phyloP scores from a whole-genome alignment of 164 flowering plant genomes.

The Cinnamomum chago region DNA sequence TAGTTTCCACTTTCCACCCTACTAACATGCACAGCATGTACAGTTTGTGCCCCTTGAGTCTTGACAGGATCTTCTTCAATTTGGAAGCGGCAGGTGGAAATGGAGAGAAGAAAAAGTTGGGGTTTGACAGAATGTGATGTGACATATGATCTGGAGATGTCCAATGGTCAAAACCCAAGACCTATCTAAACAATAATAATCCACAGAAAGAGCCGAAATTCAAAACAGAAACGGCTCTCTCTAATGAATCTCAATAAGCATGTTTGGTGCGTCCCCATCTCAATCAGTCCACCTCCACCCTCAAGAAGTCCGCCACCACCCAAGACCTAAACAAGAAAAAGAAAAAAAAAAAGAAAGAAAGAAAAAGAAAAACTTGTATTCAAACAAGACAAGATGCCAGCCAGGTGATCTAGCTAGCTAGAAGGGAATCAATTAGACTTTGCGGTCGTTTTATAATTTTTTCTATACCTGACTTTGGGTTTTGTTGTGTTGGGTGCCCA shows the following conservation, averaged over 20 bases:
- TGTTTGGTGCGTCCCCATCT: not conserved
- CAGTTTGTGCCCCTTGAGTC: not conserved
- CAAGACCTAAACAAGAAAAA: not conserved
- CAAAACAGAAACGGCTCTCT: not conserved
- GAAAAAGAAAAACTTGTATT: not conserved
- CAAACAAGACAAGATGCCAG: not conserved
- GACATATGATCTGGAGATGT: not conserved
- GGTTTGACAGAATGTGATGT: not conserved
- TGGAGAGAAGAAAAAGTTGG: not conserved
- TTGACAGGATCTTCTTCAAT: not conserved
- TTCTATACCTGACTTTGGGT: not conserved
- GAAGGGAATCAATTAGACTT: not conserved
- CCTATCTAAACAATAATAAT: not conserved
- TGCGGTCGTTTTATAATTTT: too few species aligned
- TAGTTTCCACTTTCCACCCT: too few species aligned
- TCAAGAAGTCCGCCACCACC: not conserved
- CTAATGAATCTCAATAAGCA: too few species aligned
- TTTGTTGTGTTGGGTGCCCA: slow-evolving; percentile 2
- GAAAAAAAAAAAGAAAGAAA: too few species aligned
- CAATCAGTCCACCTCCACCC: not conserved
- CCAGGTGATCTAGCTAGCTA: not conserved
- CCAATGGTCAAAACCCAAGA: slow-evolving; percentile 4
- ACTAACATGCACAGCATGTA: not conserved
- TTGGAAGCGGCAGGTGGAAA: not conserved
- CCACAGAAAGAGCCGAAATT: not conserved